Evolutionary conservation across 2,329 filamentous ascomycete genomes (phyloP), one percentile per base, ranked within the genome.

Genomic region (Cladophialophora immunda): DNA sequence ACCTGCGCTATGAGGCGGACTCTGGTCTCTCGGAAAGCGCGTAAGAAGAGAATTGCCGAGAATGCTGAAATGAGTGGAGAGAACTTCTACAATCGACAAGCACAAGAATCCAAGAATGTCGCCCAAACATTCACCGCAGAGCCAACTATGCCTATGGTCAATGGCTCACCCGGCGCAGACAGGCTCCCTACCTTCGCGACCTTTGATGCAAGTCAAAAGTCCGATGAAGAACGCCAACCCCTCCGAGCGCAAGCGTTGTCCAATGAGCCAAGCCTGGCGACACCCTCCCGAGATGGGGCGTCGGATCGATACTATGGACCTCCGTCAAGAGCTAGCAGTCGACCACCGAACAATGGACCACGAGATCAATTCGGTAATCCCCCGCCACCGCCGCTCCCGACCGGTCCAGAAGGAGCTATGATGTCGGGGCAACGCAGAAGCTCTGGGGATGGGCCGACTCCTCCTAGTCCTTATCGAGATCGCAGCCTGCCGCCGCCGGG

Each of bases 11-110:
- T 98, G 93, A 91, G 95, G 70, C 89, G 94, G 67, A 96, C 94
- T 2, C 83, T 98, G 65, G 92, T 97, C 68, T 92, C 92, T 78
- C 88, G 94, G 73, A 97, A 97, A 81, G 92, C 94, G n/a, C 87
- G 94, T 69, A 94, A 95, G 84, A 92, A 90, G 82, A 88, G 93
- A 54, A 96, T 98, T 76, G 93, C 89, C 2, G 92, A 96, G 78
- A 97, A 98, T 76, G 92, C 94, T 7, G 94, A 98, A 77, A 98
- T 98, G 94, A 98, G 92, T 77, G 94, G 94, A 30, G 89, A 95
- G 74, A 95, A 94, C 76, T 97, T 91, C 77, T 97, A 96, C 79
- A 91, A 90, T 74, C 86, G 90, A 66, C 80, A 85, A 73, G 78
- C 78, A 11, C 65, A 73, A 66, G 71, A 73, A 22, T 73, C 76